These are phyloP conservation scores for Saccharomyces hybrid DNA, from an alignment of 1,139 yeast genomes.

Conservation along the genomic window DNA sequence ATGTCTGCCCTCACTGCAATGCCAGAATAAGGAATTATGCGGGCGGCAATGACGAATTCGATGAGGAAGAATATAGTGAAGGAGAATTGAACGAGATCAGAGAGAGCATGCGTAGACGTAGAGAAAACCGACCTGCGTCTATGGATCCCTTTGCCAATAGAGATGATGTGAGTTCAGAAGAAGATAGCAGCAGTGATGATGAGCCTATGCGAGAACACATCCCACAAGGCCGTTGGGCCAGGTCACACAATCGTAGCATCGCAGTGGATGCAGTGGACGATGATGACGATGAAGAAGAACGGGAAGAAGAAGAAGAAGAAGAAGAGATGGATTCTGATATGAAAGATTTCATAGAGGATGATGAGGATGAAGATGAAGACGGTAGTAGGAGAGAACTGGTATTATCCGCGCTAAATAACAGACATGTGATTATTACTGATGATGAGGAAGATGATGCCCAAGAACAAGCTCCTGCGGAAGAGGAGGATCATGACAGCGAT, in stretches of 20 bases:
- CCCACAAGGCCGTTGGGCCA: slow-evolving; percentile 1
- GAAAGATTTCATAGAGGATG: slow-evolving; percentile 21
- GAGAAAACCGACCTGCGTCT: slow-evolving; percentile 8
- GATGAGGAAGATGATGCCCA: slow-evolving; percentile 6
- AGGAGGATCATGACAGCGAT: slow-evolving; percentile 17
- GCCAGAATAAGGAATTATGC: slow-evolving; percentile 16
- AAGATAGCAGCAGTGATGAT: slow-evolving; percentile 5
- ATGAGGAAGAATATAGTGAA: slow-evolving; percentile 25
- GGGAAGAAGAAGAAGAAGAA: slow-evolving; percentile 6
- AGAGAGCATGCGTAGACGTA: slow-evolving; percentile 16
- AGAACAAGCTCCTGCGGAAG: slow-evolving; percentile 5
- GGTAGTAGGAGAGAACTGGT: slow-evolving; percentile 7
- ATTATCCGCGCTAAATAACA: background rate
- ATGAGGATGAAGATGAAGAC: slow-evolving; percentile 14
- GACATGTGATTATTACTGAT: background rate
- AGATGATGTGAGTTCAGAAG: slow-evolving; percentile 1
- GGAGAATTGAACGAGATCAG: slow-evolving; percentile 23
- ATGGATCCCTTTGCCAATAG: slow-evolving; percentile 6
- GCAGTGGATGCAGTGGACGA: slow-evolving; percentile 7
- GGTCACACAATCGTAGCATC: slow-evolving; percentile 2
- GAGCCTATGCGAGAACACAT: background rate
- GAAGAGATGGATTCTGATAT: slow-evolving; percentile 19
- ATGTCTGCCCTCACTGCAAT: slow-evolving; percentile 22
- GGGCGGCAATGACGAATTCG: slow-evolving; percentile 8
- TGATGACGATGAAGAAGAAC: slow-evolving; percentile 6